phyloP scores from a whole-genome alignment of 345 rosid species.

The Carallia brachiata region DNA sequence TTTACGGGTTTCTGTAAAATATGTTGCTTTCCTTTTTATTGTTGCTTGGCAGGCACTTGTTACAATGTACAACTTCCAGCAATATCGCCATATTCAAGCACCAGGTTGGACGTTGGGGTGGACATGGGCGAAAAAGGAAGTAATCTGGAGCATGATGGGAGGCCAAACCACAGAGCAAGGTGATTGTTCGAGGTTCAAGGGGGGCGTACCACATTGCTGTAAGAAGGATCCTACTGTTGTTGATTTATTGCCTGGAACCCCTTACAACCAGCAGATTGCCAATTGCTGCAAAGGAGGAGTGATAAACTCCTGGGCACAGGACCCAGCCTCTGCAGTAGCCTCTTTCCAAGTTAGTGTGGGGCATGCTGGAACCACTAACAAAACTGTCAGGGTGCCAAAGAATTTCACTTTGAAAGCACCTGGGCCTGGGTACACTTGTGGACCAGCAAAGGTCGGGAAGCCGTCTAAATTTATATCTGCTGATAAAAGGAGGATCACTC shows the following conservation, averaged over 20 bases:
- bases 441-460: conserved; percentile 7
- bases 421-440: conserved; percentile 7
- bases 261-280: conserved; percentile 11
- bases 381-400: conserved; percentile 13
- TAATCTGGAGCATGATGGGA: conserved; percentile 7
- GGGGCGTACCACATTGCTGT: conserved; percentile 6
- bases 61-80: conserved; percentile 5
- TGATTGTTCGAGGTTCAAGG: conserved; percentile 8
- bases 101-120: conserved; percentile 9
- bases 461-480: background rate
- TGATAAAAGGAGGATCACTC: conserved; percentile 5
- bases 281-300: conserved; percentile 12
- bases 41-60: conserved; percentile 4
- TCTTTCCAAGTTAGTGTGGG: conserved; percentile 11
- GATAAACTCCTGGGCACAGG: background rate
- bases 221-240: conserved; percentile 6
- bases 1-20: background rate
- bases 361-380: conserved; percentile 3
- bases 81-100: conserved; percentile 5
- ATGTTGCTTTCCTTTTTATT: background rate
- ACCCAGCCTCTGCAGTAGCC: background rate
- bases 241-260: conserved; percentile 9
- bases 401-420: conserved; percentile 13
- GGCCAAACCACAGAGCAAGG: conserved; percentile 5
- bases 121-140: conserved; percentile 5